phyloP scores from a whole-genome alignment of 192 early-diverging fungal genomes.

The Backusella tuberculispora region DNA sequence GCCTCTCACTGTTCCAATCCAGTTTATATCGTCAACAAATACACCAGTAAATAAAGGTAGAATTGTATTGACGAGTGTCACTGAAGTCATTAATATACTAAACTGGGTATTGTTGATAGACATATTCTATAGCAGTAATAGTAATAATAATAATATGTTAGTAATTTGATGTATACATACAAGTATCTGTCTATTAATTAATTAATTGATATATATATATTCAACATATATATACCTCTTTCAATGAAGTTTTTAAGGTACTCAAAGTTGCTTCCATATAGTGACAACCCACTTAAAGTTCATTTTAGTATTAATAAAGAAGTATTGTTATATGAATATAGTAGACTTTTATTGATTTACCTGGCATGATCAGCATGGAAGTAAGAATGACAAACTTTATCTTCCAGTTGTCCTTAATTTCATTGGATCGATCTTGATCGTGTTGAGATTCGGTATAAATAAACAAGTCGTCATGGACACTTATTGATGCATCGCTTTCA shows the following conservation, averaged over 20 bases:
- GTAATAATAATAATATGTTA: not conserved
- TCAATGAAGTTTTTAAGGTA: conserved; percentile 29
- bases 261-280: conserved; percentile 30
- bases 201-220: not conserved
- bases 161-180: not conserved
- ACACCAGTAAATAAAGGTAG: conserved; percentile 59
- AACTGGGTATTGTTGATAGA: conserved; percentile 64
- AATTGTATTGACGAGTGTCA: conserved; percentile 61
- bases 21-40: conserved; percentile 48
- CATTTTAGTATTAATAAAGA: not conserved
- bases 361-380: conserved; percentile 28
- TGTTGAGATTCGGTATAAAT: not conserved
- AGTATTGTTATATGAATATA: not conserved
- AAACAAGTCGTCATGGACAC: not conserved
- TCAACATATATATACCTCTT: not conserved
- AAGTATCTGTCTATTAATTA: no score
- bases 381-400: not conserved
- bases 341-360: not conserved
- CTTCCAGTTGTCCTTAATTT: not conserved
- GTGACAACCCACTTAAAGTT: conserved; percentile 19
- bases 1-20: conserved; percentile 57
- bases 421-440: not conserved
- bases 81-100: conserved; percentile 62
- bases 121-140: conserved; percentile 45
- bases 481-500: not conserved